Percentiles rank a stretch among this genome's conserved stretches.
These are phyloP conservation scores for Komagataella pastoris DNA, from an alignment of 805 yeast genomes.

Conservation along the genomic window DNA sequence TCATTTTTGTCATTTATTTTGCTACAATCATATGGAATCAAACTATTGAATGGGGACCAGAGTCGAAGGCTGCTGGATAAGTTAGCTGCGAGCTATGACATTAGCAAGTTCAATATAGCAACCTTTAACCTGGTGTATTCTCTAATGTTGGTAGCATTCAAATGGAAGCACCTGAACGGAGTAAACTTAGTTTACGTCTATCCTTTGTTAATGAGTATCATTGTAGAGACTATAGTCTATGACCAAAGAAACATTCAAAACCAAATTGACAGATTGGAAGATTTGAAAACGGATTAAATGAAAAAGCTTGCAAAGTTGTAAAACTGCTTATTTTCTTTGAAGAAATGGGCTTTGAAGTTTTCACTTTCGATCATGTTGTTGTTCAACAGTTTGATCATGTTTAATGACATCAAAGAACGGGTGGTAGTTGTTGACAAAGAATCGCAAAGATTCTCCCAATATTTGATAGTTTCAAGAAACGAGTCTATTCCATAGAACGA, in stretches of 20 bases:
- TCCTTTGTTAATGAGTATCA: neutral
- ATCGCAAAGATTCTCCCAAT: conserved; percentile 1
- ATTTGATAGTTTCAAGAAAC: neutral
- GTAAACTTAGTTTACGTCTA: neutral
- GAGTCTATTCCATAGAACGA: conserved; percentile 8
- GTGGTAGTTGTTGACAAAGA: neutral
- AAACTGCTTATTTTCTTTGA: conserved; percentile 4
- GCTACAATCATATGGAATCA: conserved; percentile 5
- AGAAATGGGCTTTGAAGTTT: conserved; percentile 10
- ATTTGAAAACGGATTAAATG: neutral
- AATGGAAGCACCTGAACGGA: neutral
- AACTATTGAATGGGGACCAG: neutral
- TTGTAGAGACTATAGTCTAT: neutral
- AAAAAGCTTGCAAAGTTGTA: conserved; percentile 3
- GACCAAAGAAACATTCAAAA: neutral
- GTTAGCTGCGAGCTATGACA: neutral
- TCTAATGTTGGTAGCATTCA: neutral
- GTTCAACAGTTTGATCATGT: conserved; percentile 7
- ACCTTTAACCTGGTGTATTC: neutral
- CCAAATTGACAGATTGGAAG: neutral
- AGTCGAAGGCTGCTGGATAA: neutral
- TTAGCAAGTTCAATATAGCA: neutral
- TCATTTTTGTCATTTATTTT: conserved; percentile 8
- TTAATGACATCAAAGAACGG: conserved; percentile 7
- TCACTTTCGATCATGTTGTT: conserved; percentile 13